A percentile compares a stretch with the other conserved stretches of the same genome.
Conservation (phyloP, 495 filamentous ascomycete species). For the Penicilliopsis zonata region DNA sequence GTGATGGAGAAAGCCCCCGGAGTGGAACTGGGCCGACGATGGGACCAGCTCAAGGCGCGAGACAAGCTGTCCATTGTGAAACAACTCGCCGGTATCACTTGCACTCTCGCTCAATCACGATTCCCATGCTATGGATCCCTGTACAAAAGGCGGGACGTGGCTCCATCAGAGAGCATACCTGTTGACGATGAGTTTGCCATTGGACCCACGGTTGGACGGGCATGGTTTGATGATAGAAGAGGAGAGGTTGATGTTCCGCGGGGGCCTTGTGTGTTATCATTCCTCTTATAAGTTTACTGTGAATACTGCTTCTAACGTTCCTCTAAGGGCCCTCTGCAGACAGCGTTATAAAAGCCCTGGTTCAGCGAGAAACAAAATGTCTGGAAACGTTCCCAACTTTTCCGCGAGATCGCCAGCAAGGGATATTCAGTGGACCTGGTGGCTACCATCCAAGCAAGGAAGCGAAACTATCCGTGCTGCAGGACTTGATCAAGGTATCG, state of each 20-base stretch:
- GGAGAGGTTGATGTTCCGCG: constrained; percentile 2
- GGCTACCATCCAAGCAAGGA: neutral
- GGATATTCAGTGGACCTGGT: neutral
- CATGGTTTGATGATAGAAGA: constrained; percentile 6
- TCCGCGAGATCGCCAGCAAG: neutral
- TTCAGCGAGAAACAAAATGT: neutral
- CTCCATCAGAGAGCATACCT: constrained; percentile 2
- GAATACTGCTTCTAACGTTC: neutral
- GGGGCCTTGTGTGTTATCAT: constrained; percentile 2
- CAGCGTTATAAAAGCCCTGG: neutral
- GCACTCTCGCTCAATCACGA: neutral
- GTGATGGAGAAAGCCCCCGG: constrained; percentile 8
- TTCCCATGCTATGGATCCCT: constrained; percentile 3
- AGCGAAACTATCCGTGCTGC: constrained; percentile 1
- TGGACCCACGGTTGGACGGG: constrained; percentile 3
- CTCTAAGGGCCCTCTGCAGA: neutral
- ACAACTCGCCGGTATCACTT: constrained; percentile 2
- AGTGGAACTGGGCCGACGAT: constrained; percentile 3
- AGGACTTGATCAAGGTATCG: constrained; percentile 1
- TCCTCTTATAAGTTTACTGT: neutral
- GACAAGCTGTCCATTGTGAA: constrained; percentile 5
- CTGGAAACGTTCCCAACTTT: neutral
- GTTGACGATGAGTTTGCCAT: constrained; percentile 4
- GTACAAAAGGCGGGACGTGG: constrained; percentile 2
- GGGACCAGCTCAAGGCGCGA: constrained; percentile 4